These are phyloP conservation scores for Artemisia argyi DNA, from an alignment of 129 eudicot genomes.

Conservation along the genomic window DNA sequence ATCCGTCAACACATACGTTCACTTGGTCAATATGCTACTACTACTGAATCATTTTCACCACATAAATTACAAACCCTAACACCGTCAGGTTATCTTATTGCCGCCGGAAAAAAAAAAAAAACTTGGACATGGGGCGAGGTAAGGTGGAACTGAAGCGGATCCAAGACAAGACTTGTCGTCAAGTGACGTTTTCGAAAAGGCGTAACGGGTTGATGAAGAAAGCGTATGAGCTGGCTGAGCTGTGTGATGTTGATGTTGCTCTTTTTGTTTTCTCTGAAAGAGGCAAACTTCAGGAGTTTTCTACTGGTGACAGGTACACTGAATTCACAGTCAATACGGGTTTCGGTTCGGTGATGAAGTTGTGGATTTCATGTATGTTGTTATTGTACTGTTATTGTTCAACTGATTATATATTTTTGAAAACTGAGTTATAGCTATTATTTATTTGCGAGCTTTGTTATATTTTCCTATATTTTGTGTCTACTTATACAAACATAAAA, in stretches of 20 bases:
- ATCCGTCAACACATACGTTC: slow-evolving; percentile 2
- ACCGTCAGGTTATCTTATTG: not conserved
- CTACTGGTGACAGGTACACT: slow-evolving; percentile 33
- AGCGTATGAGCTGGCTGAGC: slow-evolving; percentile 26
- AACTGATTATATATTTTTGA: too few relatives aligned
- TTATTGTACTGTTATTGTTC: too few relatives aligned
- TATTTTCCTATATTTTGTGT: too few relatives aligned
- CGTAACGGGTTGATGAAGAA: slow-evolving; percentile 43
- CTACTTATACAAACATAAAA: too few relatives aligned
- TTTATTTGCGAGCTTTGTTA: too few relatives aligned
- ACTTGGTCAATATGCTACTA: not conserved
- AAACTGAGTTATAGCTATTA: too few relatives aligned
- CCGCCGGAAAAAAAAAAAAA: slow-evolving; percentile 8
- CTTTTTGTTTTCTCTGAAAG: slow-evolving; percentile 25
- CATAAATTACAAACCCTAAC: not conserved
- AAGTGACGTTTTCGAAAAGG: slow-evolving; percentile 38
- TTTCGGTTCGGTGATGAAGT: too few relatives aligned
- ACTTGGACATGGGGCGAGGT: slow-evolving; percentile 29
- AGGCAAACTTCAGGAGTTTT: slow-evolving; percentile 33
- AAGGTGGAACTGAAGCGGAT: slow-evolving; percentile 34
- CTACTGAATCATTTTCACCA: not conserved
- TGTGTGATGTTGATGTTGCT: slow-evolving; percentile 40
- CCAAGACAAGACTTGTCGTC: slow-evolving; percentile 35
- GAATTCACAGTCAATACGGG: not conserved
- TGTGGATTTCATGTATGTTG: too few relatives aligned